Base-by-base conservation (phyloP, 352 stramenopile genomes). In the Phytopythium cucurbitacearum region DNA sequence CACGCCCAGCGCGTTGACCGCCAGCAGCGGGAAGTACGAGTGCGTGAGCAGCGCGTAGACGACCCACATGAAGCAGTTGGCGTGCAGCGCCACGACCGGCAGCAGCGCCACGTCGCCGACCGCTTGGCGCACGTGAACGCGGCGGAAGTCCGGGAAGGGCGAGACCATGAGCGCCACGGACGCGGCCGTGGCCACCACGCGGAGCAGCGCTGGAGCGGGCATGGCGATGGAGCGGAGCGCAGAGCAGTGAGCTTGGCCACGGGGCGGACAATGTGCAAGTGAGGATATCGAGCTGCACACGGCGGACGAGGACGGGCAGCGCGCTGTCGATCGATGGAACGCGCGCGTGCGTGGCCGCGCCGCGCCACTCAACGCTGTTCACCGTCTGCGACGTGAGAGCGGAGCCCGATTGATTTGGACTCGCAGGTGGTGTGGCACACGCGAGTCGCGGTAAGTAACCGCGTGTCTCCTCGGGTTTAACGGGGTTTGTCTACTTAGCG, bases 31-130 rank as follows among this genome's bases (percentile, higher is more conserved):
- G 48, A 70, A 73, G 64, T 65, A 59, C 41, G 49, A 63, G 36
- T 68, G 21, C 11, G 62, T 65, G 42, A 71, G 54, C 42, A 44
- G 56, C 54, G 59, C 60, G 64, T 72, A 69, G 56, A 59, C 40
- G 53, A 56, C 54, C 60, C 60, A 69, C 53, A 72, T 57, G 41
- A 45, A 65, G 53, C 56, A 63, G 60, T 68, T 72, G 56, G 53
- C 58, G 53, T 65, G 68, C 44, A 72, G 60, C 53, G 59, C 59
- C 41, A 72, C 64, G 2, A 72, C 56, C 2, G 56, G 60, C 52
- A 69, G 60, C 38, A 69, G 50, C 32, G 53, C 63, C 35, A 61
- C 38, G 42, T 66, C 38, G 15, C 64, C 56, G 10, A 53, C 48
- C 10, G 53, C 55, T 38, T 48, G 51, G 6, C 52, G 49, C 15